Evolutionary conservation across 352 stramenopile species (phyloP), one percentile per base, ranked within the genome.

Genomic region (Phytophthora tubulina): DNA sequence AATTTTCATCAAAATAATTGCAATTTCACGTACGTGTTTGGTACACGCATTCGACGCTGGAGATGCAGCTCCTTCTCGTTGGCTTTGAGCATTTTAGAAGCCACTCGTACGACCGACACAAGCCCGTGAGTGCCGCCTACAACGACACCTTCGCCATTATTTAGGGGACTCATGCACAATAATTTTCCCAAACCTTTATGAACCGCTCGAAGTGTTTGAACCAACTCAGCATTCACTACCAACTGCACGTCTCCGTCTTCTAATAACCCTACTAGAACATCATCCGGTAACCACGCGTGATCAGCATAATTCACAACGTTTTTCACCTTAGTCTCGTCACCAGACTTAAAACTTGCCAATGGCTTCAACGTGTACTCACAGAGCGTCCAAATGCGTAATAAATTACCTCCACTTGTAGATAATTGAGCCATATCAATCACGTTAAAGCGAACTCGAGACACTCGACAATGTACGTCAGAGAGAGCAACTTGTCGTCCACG

Each of bases 381-480:
- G 33, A 95, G 75, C 62, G 81, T 92, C 88, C 88, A 95, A 39
- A 95, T 79, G 6, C 86, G 81, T n/a, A 94, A 75, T 38, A 90
- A 39, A 42, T 84, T 89, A 27, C 84, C 83, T 2, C 86, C 88
- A 11, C 84, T 91, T 9, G 86, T 91, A 17, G 88, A 93, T 7
- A 95, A 48, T 68, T 95, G 86, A 3, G 84, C 88, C 80, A 94
- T 90, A 61, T 95, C 88, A 44, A 93, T 81, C 15, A 76, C 59
- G 63, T 95, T 95, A 53, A 95, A 95, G 17, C 77, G 84, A 21
- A 94, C 84, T 33, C 88, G 77, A 49, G 86, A 86, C 38, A 94
- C 86, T 32, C 88, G 80, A 61, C 73, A 88, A 44, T 94, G 85
- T n/a, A 93, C 84, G 8, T 93, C 85, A 1, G 66, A 73, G 27